Conservation (phyloP, 495 filamentous ascomycete species). For the Tetracladium marchalianum region DNA sequence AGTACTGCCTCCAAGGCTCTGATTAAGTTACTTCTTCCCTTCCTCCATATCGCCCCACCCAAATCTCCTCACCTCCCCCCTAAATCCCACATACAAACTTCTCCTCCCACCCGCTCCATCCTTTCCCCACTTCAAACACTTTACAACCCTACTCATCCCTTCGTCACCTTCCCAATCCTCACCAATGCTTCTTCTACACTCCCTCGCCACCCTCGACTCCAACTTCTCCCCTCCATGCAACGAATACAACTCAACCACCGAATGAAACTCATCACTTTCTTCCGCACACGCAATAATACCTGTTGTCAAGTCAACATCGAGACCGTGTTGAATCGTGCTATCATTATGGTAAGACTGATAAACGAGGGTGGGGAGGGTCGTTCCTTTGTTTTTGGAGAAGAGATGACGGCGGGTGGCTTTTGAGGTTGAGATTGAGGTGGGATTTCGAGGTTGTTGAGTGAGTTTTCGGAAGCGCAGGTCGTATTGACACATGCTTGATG, state of each 20-base stretch:
- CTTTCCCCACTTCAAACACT: conserved; percentile 5
- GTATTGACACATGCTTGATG: conserved; percentile 17
- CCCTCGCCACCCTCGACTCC: background rate
- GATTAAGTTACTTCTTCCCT: no score
- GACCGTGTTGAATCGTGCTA: conserved; percentile 9
- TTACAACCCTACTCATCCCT: background rate
- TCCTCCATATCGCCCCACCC: no score
- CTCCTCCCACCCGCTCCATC: conserved; percentile 11
- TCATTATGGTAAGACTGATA: conserved; percentile 15
- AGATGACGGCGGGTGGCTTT: background rate
- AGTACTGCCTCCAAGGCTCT: no score
- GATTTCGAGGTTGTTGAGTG: background rate
- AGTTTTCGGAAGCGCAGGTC: conserved; percentile 18
- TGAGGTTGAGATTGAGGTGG: background rate
- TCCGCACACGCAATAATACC: conserved; percentile 18
- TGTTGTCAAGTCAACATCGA: conserved; percentile 16
- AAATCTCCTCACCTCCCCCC: conserved; percentile 1
- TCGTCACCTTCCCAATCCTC: background rate
- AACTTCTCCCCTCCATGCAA: conserved; percentile 12
- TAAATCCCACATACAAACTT: conserved; percentile 9
- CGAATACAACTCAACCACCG: conserved; percentile 11
- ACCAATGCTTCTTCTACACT: background rate
- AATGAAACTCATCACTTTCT: conserved; percentile 4
- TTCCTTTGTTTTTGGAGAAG: background rate
- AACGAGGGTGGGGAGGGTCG: conserved; percentile 5